Conservation (phyloP, 2,329 filamentous ascomycete species). For the Trichoderma aggressivum region DNA sequence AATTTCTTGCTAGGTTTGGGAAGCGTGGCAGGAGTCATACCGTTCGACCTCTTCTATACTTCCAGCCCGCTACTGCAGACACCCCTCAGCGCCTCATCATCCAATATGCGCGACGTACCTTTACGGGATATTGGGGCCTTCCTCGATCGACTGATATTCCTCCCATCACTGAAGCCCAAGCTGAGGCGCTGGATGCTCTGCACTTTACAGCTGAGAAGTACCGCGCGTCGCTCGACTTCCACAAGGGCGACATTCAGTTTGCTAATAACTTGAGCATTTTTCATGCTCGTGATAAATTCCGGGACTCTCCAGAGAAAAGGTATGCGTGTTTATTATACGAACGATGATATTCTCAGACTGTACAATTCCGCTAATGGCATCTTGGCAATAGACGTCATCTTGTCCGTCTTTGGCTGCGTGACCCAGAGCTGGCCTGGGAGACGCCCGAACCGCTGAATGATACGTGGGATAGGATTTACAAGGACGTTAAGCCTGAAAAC, state of each 20-base stretch:
- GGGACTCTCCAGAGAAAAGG: constrained; percentile 42
- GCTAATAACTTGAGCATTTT: constrained; percentile 54
- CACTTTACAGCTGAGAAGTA: constrained; percentile 48
- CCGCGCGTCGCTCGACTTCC: constrained; percentile 43
- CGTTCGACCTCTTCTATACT: constrained; percentile 51
- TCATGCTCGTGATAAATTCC: constrained; percentile 50
- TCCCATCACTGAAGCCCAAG: constrained; percentile 51
- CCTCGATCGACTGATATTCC: constrained; percentile 54
- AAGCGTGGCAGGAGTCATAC: constrained; percentile 36
- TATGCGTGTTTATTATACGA: constrained; percentile 29
- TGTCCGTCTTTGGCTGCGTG: constrained; percentile 48
- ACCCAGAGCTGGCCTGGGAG: constrained; percentile 48
- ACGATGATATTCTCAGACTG: constrained; percentile 14
- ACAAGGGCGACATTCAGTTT: constrained; percentile 52
- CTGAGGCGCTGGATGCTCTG: constrained; percentile 50
- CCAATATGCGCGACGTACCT: constrained; percentile 58
- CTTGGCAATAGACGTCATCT: constrained; percentile 40
- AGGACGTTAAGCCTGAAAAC: constrained; percentile 47
- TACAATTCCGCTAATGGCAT: not conserved
- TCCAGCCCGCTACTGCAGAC: constrained; percentile 45
- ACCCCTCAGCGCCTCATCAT: constrained; percentile 54
- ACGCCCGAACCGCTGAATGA: constrained; percentile 42
- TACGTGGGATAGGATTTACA: constrained; percentile 53
- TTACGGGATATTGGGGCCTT: constrained; percentile 55
- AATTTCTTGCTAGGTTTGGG: constrained; percentile 43